Evolutionary conservation across 257 asterid genomes (phyloP).

Genomic region (Craterostigma plantagineum): DNA sequence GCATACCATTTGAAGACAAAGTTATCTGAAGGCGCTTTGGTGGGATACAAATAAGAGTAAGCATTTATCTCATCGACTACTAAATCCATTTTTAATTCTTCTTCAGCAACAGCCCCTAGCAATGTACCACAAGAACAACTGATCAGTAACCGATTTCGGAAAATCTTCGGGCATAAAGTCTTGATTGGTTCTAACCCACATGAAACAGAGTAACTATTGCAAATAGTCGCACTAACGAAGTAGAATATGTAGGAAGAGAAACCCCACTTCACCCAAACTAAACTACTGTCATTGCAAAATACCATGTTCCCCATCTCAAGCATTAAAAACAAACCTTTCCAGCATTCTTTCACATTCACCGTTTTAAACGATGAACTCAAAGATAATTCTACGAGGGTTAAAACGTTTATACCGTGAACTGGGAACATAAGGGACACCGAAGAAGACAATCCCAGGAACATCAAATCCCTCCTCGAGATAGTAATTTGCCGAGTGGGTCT

Average conservation of each 20-base stretch:
- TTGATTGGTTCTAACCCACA: no score
- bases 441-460: conserved; percentile 36
- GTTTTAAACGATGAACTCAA: neutral
- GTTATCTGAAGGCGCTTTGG: conserved; percentile 41
- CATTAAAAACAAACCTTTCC: neutral
- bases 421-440: conserved; percentile 39
- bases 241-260: no score
- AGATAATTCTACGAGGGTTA: neutral
- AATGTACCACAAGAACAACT: conserved; percentile 8
- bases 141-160: neutral
- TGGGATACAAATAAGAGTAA: conserved; percentile 67
- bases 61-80: conserved; percentile 65
- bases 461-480: conserved; percentile 38
- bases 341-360: neutral
- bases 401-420: conserved; percentile 32
- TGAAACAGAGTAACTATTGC: no score
- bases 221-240: no score
- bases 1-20: conserved; percentile 65
- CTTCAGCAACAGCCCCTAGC: conserved; percentile 39
- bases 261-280: neutral
- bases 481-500: conserved; percentile 17
- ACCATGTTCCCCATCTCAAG: no score
- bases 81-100: conserved; percentile 48
- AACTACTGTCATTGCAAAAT: no score
- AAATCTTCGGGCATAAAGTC: neutral